phyloP scores from a whole-genome alignment of 768 basidiomycete genomes.

The Boletus sp. region DNA sequence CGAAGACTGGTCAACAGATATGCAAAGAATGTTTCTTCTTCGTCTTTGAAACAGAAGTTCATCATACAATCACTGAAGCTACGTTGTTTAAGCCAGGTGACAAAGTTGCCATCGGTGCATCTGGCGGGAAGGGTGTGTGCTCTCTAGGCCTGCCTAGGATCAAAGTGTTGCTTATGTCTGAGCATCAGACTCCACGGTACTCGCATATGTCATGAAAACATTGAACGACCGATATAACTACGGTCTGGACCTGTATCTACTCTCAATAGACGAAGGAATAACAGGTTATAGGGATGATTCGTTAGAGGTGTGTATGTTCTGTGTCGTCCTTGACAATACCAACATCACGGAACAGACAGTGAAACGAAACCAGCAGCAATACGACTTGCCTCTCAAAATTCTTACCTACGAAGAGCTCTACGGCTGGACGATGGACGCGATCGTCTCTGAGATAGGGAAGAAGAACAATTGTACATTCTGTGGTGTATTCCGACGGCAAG shows the following conservation, averaged over 20 bases:
- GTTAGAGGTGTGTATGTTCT: conserved; percentile 61
- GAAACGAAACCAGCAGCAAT: conserved; percentile 94
- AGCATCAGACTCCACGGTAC: conserved; percentile 85
- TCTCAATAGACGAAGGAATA: conserved; percentile 98
- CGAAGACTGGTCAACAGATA: conserved; percentile 96
- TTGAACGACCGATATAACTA: conserved; percentile 94
- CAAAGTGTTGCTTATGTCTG: neutral
- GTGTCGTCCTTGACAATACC: conserved; percentile 3
- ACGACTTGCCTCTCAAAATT: conserved; percentile 93
- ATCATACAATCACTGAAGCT: conserved; percentile 87
- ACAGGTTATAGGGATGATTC: conserved; percentile 98
- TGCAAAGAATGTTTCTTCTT: conserved; percentile 95
- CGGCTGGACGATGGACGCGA: conserved; percentile 98
- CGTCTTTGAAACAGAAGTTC: conserved; percentile 97
- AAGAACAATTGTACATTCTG: conserved; percentile 99
- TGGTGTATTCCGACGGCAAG: conserved; percentile 95
- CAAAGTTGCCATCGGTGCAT: conserved; percentile 94
- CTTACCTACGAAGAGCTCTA: conserved; percentile 94
- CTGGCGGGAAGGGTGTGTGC: conserved; percentile 88
- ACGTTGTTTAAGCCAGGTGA: conserved; percentile 85
- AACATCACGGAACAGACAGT: conserved; percentile 66
- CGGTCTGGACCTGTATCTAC: conserved; percentile 82
- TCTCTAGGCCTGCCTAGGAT: neutral
- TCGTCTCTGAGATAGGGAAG: conserved; percentile 90
- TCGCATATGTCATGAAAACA: conserved; percentile 95